Percentiles rank a stretch among this genome's conserved stretches.
These are phyloP conservation scores for Candida anglica DNA, from an alignment of 805 yeast species.

Conservation along the genomic window DNA sequence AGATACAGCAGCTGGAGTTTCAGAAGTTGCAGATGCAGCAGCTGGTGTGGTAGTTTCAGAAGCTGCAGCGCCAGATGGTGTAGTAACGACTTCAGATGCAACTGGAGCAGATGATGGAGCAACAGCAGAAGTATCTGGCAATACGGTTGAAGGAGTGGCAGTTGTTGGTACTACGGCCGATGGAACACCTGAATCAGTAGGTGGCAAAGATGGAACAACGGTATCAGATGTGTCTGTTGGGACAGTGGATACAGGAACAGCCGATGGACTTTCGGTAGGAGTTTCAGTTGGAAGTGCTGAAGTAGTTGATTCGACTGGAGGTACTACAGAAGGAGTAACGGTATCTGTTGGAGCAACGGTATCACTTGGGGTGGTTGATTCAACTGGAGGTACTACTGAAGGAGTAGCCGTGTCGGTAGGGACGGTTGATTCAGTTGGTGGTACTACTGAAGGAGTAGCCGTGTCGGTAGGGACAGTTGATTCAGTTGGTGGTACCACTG, in stretches of 20 bases:
- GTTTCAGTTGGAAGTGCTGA: constrained; percentile 6
- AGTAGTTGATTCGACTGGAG: background rate
- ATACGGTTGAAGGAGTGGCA: constrained; percentile 4
- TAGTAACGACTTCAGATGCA: constrained; percentile 2
- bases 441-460: background rate
- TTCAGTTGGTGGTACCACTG: background rate
- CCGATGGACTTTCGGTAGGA: constrained; percentile 1
- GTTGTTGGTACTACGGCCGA: too few relatives aligned
- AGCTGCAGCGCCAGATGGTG: constrained; percentile 3
- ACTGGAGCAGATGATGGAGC: constrained; percentile 6
- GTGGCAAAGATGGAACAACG: too few relatives aligned
- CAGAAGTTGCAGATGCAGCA: constrained; percentile 4
- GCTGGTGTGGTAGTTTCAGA: constrained; percentile 4
- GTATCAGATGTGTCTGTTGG: too few relatives aligned
- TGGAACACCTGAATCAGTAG: too few relatives aligned
- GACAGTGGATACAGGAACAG: constrained; percentile 3
- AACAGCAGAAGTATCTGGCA: background rate
- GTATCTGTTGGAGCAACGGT: background rate
- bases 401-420: constrained; percentile 4
- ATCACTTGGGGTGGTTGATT: background rate
- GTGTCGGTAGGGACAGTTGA: background rate
- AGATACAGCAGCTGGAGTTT: constrained; percentile 4
- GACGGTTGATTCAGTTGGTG: background rate
- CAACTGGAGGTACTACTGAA: background rate
- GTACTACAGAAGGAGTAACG: constrained; percentile 1